phyloP scores from a whole-genome alignment of 768 basidiomycete species.

The Tremella mesenterica region DNA sequence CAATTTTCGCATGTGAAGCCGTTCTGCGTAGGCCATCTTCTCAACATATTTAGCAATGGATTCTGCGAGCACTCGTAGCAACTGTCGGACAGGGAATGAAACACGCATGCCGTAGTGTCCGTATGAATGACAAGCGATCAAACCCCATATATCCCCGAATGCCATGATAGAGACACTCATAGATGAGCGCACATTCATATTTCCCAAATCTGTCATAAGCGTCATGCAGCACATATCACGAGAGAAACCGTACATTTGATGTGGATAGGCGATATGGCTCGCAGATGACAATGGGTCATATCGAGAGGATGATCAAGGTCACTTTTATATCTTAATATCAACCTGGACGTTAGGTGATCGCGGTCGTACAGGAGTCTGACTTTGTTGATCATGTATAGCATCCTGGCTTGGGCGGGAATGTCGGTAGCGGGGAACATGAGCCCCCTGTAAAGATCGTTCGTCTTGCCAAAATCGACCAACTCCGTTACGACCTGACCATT shows the following conservation, averaged over 20 bases:
- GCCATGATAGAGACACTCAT: constrained; percentile 81
- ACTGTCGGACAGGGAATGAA: constrained; percentile 73
- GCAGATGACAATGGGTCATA: constrained; percentile 73
- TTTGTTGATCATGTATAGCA: constrained; percentile 65
- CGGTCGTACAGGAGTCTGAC: constrained; percentile 69
- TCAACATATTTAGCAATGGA: constrained; percentile 73
- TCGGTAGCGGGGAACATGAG: constrained; percentile 45
- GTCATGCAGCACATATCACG: constrained; percentile 1
- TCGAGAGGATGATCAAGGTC: constrained; percentile 66
- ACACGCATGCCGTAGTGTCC: constrained; percentile 72
- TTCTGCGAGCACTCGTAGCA: constrained; percentile 68
- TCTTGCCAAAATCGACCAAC: constrained; percentile 66
- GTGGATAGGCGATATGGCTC: constrained; percentile 84
- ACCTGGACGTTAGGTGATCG: constrained; percentile 60
- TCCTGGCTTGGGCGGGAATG: constrained; percentile 53
- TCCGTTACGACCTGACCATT: constrained; percentile 72
- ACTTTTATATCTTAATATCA: constrained; percentile 56
- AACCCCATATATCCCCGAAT: constrained; percentile 70
- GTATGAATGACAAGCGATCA: constrained; percentile 70
- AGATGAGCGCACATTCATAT: constrained; percentile 73
- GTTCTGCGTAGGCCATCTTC: constrained; percentile 64
- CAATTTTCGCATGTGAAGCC: constrained; percentile 66
- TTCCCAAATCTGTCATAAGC: constrained; percentile 54
- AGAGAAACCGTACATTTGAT: constrained; percentile 54
- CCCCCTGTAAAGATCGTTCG: constrained; percentile 59